Conservation (phyloP, 2,329 filamentous ascomycete genomes). For the Alternaria atra region DNA sequence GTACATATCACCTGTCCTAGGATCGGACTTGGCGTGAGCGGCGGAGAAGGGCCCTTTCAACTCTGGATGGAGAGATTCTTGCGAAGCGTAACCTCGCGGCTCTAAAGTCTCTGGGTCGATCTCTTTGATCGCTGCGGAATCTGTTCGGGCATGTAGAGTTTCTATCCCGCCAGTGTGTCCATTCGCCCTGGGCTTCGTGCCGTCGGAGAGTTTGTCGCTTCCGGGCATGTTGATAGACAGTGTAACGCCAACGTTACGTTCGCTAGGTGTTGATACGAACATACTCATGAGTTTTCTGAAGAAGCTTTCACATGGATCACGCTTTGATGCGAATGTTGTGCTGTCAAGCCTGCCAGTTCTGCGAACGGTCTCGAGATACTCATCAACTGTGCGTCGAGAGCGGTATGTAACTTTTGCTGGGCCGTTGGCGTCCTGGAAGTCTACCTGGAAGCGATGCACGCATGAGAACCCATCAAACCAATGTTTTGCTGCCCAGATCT, state of each 20-base stretch:
- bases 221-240: conserved; percentile 72
- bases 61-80: conserved; percentile 70
- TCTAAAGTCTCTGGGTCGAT: conserved; percentile 77
- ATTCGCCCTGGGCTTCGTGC: conserved; percentile 25
- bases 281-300: conserved; percentile 75
- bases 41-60: conserved; percentile 73
- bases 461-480: conserved; percentile 85
- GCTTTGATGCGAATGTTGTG: conserved; percentile 74
- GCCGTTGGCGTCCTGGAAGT: conserved; percentile 51
- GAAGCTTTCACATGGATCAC: conserved; percentile 77
- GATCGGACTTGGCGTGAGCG: conserved; percentile 77
- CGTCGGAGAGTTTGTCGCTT: conserved; percentile 14
- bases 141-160: conserved; percentile 68
- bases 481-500: conserved; percentile 69
- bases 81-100: conserved; percentile 70
- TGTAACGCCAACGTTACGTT: conserved; percentile 71
- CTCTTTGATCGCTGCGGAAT: conserved; percentile 65
- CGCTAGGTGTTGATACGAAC: conserved; percentile 56
- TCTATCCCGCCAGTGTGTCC: conserved; percentile 53
- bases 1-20: conserved; percentile 76
- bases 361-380: conserved; percentile 68
- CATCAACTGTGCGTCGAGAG: conserved; percentile 73
- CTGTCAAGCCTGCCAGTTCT: conserved; percentile 65
- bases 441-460: conserved; percentile 76
- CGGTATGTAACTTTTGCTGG: conserved; percentile 69